Conservation (phyloP, 306 rosid species). For the Quercus wislizeni region DNA sequence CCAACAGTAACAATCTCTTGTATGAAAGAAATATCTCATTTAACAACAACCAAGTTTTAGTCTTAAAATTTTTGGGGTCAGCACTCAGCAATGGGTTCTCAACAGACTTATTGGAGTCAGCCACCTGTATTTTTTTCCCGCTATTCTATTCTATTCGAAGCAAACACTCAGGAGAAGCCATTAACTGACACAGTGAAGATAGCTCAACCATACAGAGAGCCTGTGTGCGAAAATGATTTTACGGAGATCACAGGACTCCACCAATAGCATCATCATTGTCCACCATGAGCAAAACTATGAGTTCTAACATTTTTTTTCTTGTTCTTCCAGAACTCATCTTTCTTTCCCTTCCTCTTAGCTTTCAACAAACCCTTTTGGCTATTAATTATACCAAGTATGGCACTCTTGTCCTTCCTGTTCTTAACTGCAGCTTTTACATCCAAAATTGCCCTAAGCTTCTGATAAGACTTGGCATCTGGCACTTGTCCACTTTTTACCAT, state of each 20-base stretch:
- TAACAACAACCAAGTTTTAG: too few species aligned
- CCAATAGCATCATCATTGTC: neutral
- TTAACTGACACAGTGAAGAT: neutral
- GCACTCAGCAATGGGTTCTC: too few species aligned
- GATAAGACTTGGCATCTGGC: conserved; percentile 60
- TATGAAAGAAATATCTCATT: neutral
- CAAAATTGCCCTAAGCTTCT: conserved; percentile 65
- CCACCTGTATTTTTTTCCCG: too few species aligned
- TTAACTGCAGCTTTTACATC: conserved; percentile 56
- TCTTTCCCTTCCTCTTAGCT: conserved; percentile 54
- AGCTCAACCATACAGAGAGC: neutral
- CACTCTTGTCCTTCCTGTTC: conserved; percentile 68
- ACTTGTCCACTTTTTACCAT: conserved; percentile 71
- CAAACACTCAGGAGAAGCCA: neutral
- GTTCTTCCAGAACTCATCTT: conserved; percentile 91
- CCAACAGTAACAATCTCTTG: neutral
- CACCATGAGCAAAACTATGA: neutral
- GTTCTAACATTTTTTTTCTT: conserved; percentile 44
- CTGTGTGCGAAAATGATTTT: neutral
- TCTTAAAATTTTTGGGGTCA: too few species aligned
- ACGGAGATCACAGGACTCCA: neutral
- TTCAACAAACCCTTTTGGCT: conserved; percentile 55
- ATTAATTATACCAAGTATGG: conserved; percentile 54
- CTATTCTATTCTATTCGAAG: too few species aligned
- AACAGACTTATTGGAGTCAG: too few species aligned